These are phyloP conservation scores for Massariosphaeria phaeospora DNA, from an alignment of 495 filamentous ascomycete genomes.

Conservation along the genomic window DNA sequence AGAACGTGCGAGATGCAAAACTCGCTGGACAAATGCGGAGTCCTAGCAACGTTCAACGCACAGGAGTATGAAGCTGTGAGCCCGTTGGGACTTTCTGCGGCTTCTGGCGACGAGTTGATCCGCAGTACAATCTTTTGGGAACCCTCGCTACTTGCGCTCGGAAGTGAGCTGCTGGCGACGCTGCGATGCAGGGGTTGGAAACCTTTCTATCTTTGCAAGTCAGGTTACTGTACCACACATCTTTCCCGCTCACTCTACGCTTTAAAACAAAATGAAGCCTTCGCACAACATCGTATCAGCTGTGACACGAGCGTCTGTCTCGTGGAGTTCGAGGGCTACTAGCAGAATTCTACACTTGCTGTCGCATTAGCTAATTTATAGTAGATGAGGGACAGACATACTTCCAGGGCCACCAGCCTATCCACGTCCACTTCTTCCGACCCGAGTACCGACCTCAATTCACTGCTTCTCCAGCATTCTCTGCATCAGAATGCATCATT, in stretches of 20 bases:
- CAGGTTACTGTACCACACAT: constrained; percentile 3
- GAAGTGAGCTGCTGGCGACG: constrained; percentile 8
- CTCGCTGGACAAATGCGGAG: not conserved
- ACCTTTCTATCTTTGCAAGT: constrained; percentile 4
- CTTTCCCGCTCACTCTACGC: no score
- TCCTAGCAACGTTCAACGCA: not conserved
- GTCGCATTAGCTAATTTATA: no score
- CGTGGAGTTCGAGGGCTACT: no score
- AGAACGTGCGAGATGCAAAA: not conserved
- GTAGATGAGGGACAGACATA: constrained; percentile 14
- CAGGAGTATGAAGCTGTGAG: not conserved
- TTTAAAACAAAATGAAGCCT: no score
- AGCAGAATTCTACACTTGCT: no score
- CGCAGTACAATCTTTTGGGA: constrained; percentile 19
- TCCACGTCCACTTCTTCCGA: constrained; percentile 14
- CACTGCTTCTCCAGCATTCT: not conserved
- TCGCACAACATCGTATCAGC: no score
- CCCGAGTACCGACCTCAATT: constrained; percentile 14
- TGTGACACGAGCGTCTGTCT: no score
- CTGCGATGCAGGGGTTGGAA: constrained; percentile 2
- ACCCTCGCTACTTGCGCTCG: not conserved
- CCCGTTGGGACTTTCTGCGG: not conserved
- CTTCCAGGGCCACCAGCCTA: constrained; percentile 12
- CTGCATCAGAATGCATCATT: not conserved
- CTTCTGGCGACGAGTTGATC: not conserved